A percentile compares a stretch with the other conserved stretches of the same genome.
These are phyloP conservation scores for Yamadazyma nakazawae DNA, from an alignment of 805 yeast genomes.

Conservation along the genomic window DNA sequence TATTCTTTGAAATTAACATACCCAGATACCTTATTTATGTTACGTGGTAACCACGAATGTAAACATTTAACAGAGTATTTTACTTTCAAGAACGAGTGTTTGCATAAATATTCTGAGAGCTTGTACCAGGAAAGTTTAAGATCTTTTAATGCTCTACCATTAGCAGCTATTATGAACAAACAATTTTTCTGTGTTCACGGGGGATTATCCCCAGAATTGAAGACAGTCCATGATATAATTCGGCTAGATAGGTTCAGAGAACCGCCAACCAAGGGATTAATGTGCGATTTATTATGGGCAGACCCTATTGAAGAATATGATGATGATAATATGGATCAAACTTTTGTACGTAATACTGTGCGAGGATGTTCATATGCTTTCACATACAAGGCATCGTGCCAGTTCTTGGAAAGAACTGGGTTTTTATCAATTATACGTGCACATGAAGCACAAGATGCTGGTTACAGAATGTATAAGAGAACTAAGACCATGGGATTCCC, in stretches of 20 bases:
- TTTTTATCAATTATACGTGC: conserved; percentile 86
- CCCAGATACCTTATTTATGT: conserved; percentile 71
- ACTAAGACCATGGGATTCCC: conserved; percentile 87
- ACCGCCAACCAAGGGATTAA: conserved; percentile 89
- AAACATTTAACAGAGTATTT: conserved; percentile 90
- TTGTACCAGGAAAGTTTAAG: conserved; percentile 72
- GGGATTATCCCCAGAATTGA: conserved; percentile 85
- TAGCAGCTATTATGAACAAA: conserved; percentile 89
- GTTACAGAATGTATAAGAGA: conserved; percentile 89
- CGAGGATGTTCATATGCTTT: conserved; percentile 93
- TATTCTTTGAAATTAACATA: conserved; percentile 76
- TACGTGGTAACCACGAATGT: conserved; percentile 95
- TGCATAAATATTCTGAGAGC: conserved; percentile 66
- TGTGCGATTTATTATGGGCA: conserved; percentile 95
- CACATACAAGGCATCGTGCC: conserved; percentile 78
- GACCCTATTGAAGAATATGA: conserved; percentile 90
- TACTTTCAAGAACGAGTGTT: conserved; percentile 87
- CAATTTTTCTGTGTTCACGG: conserved; percentile 97
- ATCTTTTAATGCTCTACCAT: conserved; percentile 83
- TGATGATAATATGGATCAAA: conserved; percentile 40
- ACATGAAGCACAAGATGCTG: conserved; percentile 97
- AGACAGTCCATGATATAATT: conserved; percentile 63
- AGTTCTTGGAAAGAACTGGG: conserved; percentile 73
- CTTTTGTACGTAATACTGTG: conserved; percentile 63
- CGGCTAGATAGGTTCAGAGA: conserved; percentile 78